Conservation (phyloP, 768 basidiomycete genomes). For the Boletus barrowsii region DNA sequence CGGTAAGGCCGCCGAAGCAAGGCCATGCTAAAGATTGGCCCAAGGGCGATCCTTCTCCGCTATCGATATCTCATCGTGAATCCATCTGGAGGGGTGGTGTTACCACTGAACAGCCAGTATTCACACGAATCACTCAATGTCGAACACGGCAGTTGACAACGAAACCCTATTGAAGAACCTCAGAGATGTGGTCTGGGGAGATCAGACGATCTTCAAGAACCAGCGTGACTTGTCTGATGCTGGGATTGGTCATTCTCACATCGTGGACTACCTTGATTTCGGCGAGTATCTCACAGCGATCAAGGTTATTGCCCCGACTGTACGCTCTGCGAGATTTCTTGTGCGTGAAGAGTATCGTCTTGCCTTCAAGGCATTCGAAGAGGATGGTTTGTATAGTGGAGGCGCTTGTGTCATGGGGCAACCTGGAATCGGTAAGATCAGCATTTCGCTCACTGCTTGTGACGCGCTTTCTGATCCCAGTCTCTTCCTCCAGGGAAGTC, state of each 20-base stretch:
- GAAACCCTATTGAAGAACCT: neutral
- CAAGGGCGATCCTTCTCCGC: neutral
- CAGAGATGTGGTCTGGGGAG: slow-evolving; percentile 1
- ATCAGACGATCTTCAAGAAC: neutral
- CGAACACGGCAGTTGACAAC: neutral
- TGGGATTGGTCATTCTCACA: neutral
- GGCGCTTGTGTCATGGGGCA: slow-evolving; percentile 2
- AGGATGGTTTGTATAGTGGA: neutral
- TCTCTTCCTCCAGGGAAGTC: neutral
- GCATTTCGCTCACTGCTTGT: neutral
- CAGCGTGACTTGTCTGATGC: neutral
- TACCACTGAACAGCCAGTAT: too few relatives aligned
- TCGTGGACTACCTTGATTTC: slow-evolving; percentile 3
- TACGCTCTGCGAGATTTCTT: neutral
- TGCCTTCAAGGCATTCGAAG: neutral
- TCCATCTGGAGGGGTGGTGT: too few relatives aligned
- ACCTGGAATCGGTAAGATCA: slow-evolving; percentile 7
- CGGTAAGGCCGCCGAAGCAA: neutral
- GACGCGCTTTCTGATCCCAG: neutral
- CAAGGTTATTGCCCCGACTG: neutral
- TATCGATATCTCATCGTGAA: neutral
- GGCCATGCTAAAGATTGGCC: neutral
- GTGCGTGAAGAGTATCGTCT: slow-evolving; percentile 3
- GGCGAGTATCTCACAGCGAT: neutral
- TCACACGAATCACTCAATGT: neutral